Evolutionary conservation across 768 basidiomycete genomes (phyloP).

Genomic region (Collybiopsis confluens): DNA sequence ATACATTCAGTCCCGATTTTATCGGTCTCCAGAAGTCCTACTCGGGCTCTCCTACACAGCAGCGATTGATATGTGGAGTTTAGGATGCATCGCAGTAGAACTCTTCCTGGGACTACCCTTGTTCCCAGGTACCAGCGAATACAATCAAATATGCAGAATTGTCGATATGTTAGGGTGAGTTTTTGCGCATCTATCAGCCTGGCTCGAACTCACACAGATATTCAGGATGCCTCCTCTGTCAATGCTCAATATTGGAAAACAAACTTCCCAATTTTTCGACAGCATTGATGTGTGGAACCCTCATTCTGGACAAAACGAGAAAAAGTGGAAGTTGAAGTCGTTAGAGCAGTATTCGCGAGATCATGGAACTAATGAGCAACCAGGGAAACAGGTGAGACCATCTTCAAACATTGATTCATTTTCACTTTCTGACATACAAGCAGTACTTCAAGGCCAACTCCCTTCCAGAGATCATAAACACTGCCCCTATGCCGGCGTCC

Average conservation of each 20-base stretch:
- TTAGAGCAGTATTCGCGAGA: constrained; percentile 95
- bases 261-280: constrained; percentile 92
- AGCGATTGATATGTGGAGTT: constrained; percentile 98
- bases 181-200: constrained; percentile 3
- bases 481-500: constrained; percentile 85
- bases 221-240: constrained; percentile 81
- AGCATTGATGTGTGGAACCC: constrained; percentile 52
- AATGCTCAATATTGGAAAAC: constrained; percentile 96
- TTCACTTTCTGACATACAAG: not conserved
- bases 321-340: constrained; percentile 84
- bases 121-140: constrained; percentile 98
- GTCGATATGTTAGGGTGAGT: constrained; percentile 97
- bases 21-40: constrained; percentile 95
- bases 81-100: constrained; percentile 98
- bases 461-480: constrained; percentile 92
- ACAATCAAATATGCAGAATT: constrained; percentile 95
- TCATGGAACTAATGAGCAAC: constrained; percentile 93
- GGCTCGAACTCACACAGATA: constrained; percentile 5
- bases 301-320: constrained; percentile 70
- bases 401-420: not conserved
- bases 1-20: constrained; percentile 98
- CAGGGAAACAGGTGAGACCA: constrained; percentile 63
- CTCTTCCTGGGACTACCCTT: constrained; percentile 93
- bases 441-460: constrained; percentile 94
- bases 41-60: constrained; percentile 92